Evolutionary conservation across 352 stramenopile genomes (phyloP).

Genomic region (Globisporangium carolinianum): DNA sequence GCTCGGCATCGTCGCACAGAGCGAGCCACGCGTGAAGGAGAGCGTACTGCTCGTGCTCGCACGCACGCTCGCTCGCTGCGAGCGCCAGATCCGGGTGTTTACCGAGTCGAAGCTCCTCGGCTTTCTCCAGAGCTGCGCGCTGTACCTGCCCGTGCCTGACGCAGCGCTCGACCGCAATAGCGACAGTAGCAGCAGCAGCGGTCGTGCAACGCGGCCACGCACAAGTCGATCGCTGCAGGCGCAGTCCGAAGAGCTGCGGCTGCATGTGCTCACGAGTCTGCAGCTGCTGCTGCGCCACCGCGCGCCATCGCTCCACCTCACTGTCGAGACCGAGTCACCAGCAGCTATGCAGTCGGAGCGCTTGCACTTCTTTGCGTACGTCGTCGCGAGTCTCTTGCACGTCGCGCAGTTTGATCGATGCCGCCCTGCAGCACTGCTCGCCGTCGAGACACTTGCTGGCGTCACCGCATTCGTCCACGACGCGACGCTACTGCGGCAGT

Average conservation of each 20-base stretch:
- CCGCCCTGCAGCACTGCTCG: constrained; percentile 26
- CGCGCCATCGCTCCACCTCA: constrained; percentile 3
- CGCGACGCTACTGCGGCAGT: constrained; percentile 37
- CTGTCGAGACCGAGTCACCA: constrained; percentile 9
- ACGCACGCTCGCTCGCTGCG: constrained; percentile 26
- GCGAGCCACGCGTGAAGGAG: constrained; percentile 21
- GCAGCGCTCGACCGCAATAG: constrained; percentile 7
- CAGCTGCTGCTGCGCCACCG: constrained; percentile 24
- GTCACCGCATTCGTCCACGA: constrained; percentile 36
- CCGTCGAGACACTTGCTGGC: constrained; percentile 31
- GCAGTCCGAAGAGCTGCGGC: constrained; percentile 56
- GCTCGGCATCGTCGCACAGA: constrained; percentile 18
- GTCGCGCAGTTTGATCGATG: constrained; percentile 46
- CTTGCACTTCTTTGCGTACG: constrained; percentile 65
- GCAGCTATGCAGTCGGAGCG: constrained; percentile 17
- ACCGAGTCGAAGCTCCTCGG: constrained; percentile 21
- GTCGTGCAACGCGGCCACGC: background rate
- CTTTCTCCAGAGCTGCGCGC: constrained; percentile 43
- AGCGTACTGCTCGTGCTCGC: constrained; percentile 22
- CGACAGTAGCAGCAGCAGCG: background rate
- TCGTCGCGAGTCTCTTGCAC: constrained; percentile 53
- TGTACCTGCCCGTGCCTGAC: constrained; percentile 45
- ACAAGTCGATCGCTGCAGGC: constrained; percentile 7
- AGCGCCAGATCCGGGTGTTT: constrained; percentile 17
- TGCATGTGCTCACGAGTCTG: constrained; percentile 41